phyloP scores from a whole-genome alignment of 306 rosid species.

The Cicer yamashitae region DNA sequence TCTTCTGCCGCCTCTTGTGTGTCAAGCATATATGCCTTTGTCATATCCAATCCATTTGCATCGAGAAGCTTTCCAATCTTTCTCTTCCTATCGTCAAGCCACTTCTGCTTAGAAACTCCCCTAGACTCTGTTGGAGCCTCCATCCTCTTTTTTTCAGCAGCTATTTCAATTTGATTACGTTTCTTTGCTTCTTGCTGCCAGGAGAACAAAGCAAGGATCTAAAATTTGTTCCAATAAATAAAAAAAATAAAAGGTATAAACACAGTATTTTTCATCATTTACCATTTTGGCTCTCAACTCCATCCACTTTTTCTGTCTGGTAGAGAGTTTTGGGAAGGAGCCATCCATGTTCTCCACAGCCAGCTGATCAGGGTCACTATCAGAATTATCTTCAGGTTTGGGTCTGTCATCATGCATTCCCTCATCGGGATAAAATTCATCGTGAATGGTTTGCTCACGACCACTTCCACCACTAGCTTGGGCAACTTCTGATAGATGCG shows the following conservation, averaged over 20 bases:
- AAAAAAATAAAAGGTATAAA: not conserved
- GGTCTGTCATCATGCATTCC: slow-evolving; percentile 60
- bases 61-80: slow-evolving; percentile 90
- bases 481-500: slow-evolving; percentile 47
- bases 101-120: slow-evolving; percentile 95
- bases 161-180: slow-evolving; percentile 89
- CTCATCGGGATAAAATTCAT: slow-evolving; percentile 53
- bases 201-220: slow-evolving; percentile 17
- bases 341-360: slow-evolving; percentile 46
- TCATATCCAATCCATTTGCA: slow-evolving; percentile 94
- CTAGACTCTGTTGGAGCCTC: slow-evolving; percentile 89
- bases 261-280: slow-evolving; percentile 17
- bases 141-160: slow-evolving; percentile 93
- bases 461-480: slow-evolving; percentile 54
- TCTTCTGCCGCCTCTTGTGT: slow-evolving; percentile 85
- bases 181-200: slow-evolving; percentile 83
- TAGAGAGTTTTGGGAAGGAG: slow-evolving; percentile 57
- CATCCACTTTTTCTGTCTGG: slow-evolving; percentile 83
- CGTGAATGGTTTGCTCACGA: slow-evolving; percentile 47
- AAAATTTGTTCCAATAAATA: slow-evolving; percentile 16
- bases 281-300: slow-evolving; percentile 92
- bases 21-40: slow-evolving; percentile 87
- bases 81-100: slow-evolving; percentile 95
- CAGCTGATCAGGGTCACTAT: slow-evolving; percentile 59
- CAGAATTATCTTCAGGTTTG: slow-evolving; percentile 55